phyloP scores from a whole-genome alignment of 192 early-diverging fungal genomes.

The Globomyces pollinis-pini region DNA sequence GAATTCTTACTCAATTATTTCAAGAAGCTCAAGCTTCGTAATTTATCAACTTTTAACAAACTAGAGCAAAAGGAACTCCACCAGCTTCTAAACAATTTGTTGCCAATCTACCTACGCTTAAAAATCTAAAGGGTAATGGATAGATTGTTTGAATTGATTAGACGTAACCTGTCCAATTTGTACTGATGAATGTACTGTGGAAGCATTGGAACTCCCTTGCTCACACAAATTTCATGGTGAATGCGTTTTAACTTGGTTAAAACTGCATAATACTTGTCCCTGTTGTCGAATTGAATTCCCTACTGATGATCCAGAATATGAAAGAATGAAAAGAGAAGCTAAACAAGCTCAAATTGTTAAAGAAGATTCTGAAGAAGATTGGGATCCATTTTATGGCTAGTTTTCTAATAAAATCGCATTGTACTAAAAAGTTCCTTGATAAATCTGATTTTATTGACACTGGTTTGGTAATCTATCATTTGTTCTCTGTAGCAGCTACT shows the following conservation, averaged over 20 bases:
- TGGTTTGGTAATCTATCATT: no score
- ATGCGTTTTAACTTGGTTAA: slow-evolving; percentile 30
- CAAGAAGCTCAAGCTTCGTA: slow-evolving; percentile 46
- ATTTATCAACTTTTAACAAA: background rate
- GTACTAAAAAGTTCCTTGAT: background rate
- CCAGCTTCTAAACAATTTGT: slow-evolving; percentile 25
- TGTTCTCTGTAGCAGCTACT: no score
- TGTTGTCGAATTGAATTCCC: slow-evolving; percentile 24
- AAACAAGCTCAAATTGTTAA: slow-evolving; percentile 3
- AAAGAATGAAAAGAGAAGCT: slow-evolving; percentile 14
- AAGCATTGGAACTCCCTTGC: slow-evolving; percentile 17
- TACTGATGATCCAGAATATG: slow-evolving; percentile 31
- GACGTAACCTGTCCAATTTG: slow-evolving; percentile 23
- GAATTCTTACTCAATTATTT: slow-evolving; percentile 45
- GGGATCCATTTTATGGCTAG: slow-evolving; percentile 27
- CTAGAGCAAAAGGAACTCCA: slow-evolving; percentile 18
- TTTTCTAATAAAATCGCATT: background rate
- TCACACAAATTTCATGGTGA: slow-evolving; percentile 18
- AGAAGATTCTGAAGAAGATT: slow-evolving; percentile 25
- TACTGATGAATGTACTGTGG: slow-evolving; percentile 5
- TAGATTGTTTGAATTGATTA: no score
- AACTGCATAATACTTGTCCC: slow-evolving; percentile 37
- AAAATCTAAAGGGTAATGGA: no score
- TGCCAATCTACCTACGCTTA: slow-evolving; percentile 3
- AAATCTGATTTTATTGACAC: no score